These are phyloP conservation scores for Pleurotus giganteus DNA, from an alignment of 768 basidiomycete genomes.

Conservation along the genomic window DNA sequence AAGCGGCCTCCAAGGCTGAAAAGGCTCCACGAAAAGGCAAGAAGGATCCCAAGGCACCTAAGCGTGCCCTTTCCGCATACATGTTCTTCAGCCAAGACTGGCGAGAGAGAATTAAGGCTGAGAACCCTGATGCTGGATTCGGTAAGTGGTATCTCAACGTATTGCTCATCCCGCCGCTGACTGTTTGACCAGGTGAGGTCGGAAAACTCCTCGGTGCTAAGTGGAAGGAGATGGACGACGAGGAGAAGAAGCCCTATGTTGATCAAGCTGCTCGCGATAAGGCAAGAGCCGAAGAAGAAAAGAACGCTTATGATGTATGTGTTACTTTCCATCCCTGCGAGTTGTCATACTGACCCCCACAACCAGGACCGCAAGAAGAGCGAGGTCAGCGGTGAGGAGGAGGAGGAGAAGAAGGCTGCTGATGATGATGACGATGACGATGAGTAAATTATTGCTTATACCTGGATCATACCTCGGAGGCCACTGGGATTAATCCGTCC, in stretches of 20 bases:
- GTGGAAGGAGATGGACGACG: conserved; percentile 94
- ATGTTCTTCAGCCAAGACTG: conserved; percentile 99
- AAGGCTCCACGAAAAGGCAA: conserved; percentile 57
- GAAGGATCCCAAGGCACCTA: conserved; percentile 85
- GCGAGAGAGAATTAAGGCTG: conserved; percentile 92
- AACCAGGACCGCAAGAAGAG: conserved; percentile 23
- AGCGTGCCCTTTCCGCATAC: conserved; percentile 93
- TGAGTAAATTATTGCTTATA: conserved; percentile 8
- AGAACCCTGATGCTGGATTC: conserved; percentile 94
- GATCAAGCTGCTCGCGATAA: conserved; percentile 89
- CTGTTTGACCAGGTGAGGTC: conserved; percentile 65
- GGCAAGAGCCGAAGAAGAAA: conserved; percentile 81
- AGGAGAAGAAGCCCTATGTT: conserved; percentile 93
- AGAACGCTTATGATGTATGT: conserved; percentile 48
- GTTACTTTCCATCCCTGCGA: no score
- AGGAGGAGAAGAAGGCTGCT: conserved; percentile 33
- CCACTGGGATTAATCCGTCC: conserved; percentile 3
- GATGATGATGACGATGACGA: conserved; percentile 31
- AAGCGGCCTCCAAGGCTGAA: conserved; percentile 73
- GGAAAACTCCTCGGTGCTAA: conserved; percentile 94
- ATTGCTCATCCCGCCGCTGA: conserved; percentile 11
- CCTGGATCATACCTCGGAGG: background rate
- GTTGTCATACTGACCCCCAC: no score
- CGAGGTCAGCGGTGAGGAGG: conserved; percentile 27
- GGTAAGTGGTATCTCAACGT: conserved; percentile 44